These are phyloP conservation scores for Globisporangium nagaii DNA, from an alignment of 352 stramenopile genomes.

Conservation along the genomic window DNA sequence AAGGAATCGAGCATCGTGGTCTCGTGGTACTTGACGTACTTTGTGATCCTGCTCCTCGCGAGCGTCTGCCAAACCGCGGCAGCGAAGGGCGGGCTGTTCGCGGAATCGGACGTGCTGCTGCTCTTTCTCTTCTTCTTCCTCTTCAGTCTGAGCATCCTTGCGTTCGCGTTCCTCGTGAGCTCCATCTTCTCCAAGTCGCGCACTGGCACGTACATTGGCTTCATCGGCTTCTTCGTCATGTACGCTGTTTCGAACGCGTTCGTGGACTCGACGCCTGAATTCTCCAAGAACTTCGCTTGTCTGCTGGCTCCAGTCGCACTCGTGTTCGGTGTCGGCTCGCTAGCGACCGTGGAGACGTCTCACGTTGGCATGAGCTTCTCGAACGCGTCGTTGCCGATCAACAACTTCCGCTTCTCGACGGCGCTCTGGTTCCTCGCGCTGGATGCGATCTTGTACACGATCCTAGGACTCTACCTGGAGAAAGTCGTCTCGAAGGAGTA, in stretches of 20 bases:
- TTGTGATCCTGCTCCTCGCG: constrained; percentile 67
- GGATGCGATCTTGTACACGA: constrained; percentile 84
- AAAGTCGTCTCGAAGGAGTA: constrained; percentile 91
- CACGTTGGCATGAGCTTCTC: constrained; percentile 37
- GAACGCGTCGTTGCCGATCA: constrained; percentile 18
- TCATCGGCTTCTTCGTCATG: constrained; percentile 78
- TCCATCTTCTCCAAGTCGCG: constrained; percentile 72
- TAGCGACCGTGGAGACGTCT: constrained; percentile 44
- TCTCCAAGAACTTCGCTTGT: constrained; percentile 38
- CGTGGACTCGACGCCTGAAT: constrained; percentile 12
- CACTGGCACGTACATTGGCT: constrained; percentile 22
- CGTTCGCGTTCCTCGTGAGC: constrained; percentile 54
- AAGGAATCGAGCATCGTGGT: constrained; percentile 58
- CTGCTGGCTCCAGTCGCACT: constrained; percentile 59
- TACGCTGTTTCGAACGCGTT: constrained; percentile 55
- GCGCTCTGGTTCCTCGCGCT: constrained; percentile 77
- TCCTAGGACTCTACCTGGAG: constrained; percentile 91
- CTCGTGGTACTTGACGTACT: constrained; percentile 85
- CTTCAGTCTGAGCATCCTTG: constrained; percentile 41
- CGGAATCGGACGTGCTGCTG: constrained; percentile 13
- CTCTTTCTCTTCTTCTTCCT: constrained; percentile 61
- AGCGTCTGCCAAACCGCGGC: constrained; percentile 46
- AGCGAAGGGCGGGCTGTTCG: constrained; percentile 34
- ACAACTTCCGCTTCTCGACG: constrained; percentile 66
- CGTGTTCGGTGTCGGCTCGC: constrained; percentile 50